Evolutionary conservation across 2,329 filamentous ascomycete genomes (phyloP).

Genomic region (Cladorrhinum sp.): DNA sequence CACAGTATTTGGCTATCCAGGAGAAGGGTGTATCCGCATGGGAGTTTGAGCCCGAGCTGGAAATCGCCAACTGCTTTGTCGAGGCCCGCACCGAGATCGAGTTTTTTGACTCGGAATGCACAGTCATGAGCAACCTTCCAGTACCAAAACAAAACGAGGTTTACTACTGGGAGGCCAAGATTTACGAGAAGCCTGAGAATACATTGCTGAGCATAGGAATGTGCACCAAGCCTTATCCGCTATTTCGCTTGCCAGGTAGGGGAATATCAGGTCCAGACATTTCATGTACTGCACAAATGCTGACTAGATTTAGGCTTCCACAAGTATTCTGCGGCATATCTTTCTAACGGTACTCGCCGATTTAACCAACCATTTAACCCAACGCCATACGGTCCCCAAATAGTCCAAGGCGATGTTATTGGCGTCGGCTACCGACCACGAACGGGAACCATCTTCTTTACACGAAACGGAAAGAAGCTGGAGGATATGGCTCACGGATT

Average conservation of each 20-base stretch:
- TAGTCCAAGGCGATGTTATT: conserved; percentile 91
- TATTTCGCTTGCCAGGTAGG: conserved; percentile 90
- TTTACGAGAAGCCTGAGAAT: conserved; percentile 92
- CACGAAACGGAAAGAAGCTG: conserved; percentile 93
- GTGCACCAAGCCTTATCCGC: conserved; percentile 92
- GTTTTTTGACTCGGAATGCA: conserved; percentile 97
- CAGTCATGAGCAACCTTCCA: conserved; percentile 92
- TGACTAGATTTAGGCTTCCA: conserved; percentile 65
- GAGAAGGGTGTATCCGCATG: conserved; percentile 99
- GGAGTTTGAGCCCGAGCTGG: conserved; percentile 98
- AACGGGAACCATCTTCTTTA: conserved; percentile 95
- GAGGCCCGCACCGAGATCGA: conserved; percentile 96
- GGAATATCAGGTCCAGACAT: background rate
- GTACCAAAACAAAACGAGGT: conserved; percentile 99
- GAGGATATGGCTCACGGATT: conserved; percentile 92
- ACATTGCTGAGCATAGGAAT: conserved; percentile 89
- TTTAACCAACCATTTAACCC: conserved; percentile 88
- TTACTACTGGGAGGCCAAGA: conserved; percentile 99
- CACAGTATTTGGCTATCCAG: conserved; percentile 96
- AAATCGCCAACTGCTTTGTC: conserved; percentile 98
- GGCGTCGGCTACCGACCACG: conserved; percentile 93
- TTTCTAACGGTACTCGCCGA: conserved; percentile 80
- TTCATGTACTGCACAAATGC: background rate
- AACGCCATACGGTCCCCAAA: conserved; percentile 76
- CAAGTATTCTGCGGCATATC: conserved; percentile 88